Evolutionary conservation across 192 early-diverging fungal genomes (phyloP), one percentile per base, ranked within the genome.

Genomic region (Linnemannia exigua): DNA sequence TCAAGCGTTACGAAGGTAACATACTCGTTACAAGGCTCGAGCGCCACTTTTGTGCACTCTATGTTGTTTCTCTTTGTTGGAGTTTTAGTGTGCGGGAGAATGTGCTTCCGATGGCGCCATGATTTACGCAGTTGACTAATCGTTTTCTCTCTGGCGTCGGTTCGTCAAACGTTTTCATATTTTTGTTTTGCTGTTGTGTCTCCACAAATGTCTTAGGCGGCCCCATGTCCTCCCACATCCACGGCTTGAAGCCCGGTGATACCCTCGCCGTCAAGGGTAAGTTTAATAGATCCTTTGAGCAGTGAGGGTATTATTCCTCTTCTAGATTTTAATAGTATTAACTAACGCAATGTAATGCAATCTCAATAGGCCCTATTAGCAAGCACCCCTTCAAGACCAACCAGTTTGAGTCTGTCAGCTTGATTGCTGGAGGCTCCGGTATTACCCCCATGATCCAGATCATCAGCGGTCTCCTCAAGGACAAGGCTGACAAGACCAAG

Each of bases 341-440:
- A 38, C 2, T 69, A 41, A 69, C 67, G 22, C 8, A 20, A 2
- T 17, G 1, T 14, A n/a, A 67, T 36, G 33, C 37, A 38, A 68
- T 38, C 6, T 20, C 14, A 28, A 25, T 70, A 86, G 96, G 96
- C 1, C 96, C 96, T 70, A 93, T 94, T 79, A 79, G 75, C 66
- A 95, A 96, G 89, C 92, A 89, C 74, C 71, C 81, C 48, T 92
- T 94, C 81, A 88, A 89, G 66, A 82, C 92, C 31, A 95, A 94
- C 88, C 87, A 94, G 81, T 89, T 89, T 68, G 74, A 90, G 41
- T 73, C 93, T 69, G 89, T 95, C 67, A 94, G 89, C 51, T 87
- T 96, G 91, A 89, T 96, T 80, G 94, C 95, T 69, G 95, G 94
- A 63, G 96, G 96, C 16, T 91, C 94, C 31, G 95, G 94, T 77